phyloP scores from a whole-genome alignment of 1,139 yeast genomes.

The Hansenula sp. region DNA sequence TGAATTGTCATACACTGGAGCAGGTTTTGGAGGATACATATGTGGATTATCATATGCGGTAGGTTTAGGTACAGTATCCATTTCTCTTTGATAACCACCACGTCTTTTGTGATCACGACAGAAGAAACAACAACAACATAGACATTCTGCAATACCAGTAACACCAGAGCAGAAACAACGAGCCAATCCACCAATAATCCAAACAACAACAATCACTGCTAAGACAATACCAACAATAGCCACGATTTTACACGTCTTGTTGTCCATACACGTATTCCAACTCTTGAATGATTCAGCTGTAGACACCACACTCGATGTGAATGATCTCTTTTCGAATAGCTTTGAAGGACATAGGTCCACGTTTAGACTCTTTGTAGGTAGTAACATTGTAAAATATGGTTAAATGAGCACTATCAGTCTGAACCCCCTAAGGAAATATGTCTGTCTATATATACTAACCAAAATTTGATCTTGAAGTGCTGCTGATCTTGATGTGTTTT shows the following conservation, averaged over 20 bases:
- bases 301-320: constrained; percentile 19
- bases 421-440: too few species aligned
- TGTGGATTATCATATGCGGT: constrained; percentile 15
- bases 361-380: background rate
- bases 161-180: constrained; percentile 38
- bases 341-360: constrained; percentile 13
- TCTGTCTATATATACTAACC: too few species aligned
- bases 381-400: too few species aligned
- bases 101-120: constrained; percentile 3
- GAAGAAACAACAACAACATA: constrained; percentile 36
- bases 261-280: constrained; percentile 82
- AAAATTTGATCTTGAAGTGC: too few species aligned
- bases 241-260: constrained; percentile 66
- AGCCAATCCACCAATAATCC: constrained; percentile 35
- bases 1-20: constrained; percentile 6
- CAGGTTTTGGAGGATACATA: constrained; percentile 16
- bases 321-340: constrained; percentile 8
- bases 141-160: constrained; percentile 29
- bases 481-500: too few species aligned
- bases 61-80: constrained; percentile 11
- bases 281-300: constrained; percentile 55
- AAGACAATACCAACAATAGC: constrained; percentile 72
- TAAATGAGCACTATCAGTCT: too few species aligned
- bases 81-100: constrained; percentile 9
- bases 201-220: constrained; percentile 36